phyloP scores from a whole-genome alignment of 805 yeast genomes.

The Hanseniaspora nectarophila region DNA sequence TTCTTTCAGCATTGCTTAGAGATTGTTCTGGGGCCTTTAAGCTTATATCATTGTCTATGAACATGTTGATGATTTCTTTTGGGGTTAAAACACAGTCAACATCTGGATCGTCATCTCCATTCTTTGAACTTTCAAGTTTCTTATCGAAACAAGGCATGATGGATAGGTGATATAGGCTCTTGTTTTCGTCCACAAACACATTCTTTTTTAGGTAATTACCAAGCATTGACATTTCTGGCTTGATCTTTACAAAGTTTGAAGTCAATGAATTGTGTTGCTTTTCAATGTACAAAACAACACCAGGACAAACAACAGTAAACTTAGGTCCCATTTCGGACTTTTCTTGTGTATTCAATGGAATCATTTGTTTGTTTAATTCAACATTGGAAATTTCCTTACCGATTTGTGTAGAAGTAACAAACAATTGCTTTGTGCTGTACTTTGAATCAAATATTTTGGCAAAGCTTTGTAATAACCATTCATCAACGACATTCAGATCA shows the following conservation, averaged over 20 bases:
- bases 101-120: constrained; percentile 44
- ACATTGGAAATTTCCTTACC: constrained; percentile 60
- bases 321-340: constrained; percentile 33
- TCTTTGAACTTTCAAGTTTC: constrained; percentile 87
- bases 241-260: constrained; percentile 56
- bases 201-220: constrained; percentile 53
- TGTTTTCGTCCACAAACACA: constrained; percentile 28
- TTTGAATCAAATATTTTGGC: constrained; percentile 34
- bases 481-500: constrained; percentile 47
- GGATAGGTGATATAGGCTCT: constrained; percentile 61
- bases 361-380: constrained; percentile 35
- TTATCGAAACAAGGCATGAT: constrained; percentile 97
- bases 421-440: constrained; percentile 66
- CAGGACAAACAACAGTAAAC: constrained; percentile 77
- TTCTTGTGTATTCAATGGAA: not conserved
- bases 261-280: constrained; percentile 84
- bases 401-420: constrained; percentile 51
- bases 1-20: not conserved
- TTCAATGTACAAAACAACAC: constrained; percentile 91
- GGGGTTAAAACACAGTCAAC: constrained; percentile 95
- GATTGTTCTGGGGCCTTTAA: not conserved
- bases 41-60: constrained; percentile 34
- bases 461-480: constrained; percentile 40
- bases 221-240: constrained; percentile 89
- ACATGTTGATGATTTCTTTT: constrained; percentile 64